Evolutionary conservation across 2,329 filamentous ascomycete genomes (phyloP).

Genomic region (Alternaria ethzedia): DNA sequence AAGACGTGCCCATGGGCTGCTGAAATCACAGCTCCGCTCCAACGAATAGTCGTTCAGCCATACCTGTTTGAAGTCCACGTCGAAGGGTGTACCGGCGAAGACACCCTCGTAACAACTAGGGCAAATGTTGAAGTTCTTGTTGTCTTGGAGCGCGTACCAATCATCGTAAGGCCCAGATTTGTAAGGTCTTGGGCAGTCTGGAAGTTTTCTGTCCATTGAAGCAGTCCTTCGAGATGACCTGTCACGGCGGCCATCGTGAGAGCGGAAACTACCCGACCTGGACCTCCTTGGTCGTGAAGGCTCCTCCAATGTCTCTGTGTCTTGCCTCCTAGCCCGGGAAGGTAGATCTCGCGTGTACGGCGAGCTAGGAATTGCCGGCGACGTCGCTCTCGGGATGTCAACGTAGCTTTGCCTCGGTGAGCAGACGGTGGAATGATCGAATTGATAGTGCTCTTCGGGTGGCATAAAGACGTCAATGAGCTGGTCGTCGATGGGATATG

Average conservation of each 20-base stretch:
- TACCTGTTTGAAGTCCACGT: conserved; percentile 68
- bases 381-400: conserved; percentile 28
- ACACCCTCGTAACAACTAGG: conserved; percentile 77
- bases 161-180: conserved; percentile 71
- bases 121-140: conserved; percentile 79
- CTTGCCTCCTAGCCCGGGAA: conserved; percentile 18
- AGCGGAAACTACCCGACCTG: conserved; percentile 36
- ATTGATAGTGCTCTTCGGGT: conserved; percentile 51
- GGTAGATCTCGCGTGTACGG: conserved; percentile 28
- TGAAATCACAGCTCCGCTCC: conserved; percentile 77
- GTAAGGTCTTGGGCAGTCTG: conserved; percentile 72
- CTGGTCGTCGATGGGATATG: conserved; percentile 56
- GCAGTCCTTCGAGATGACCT: conserved; percentile 11
- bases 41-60: conserved; percentile 63
- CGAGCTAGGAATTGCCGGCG: conserved; percentile 27
- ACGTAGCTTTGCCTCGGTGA: conserved; percentile 31
- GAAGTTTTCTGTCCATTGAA: conserved; percentile 32
- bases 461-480: conserved; percentile 50
- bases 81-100: conserved; percentile 72
- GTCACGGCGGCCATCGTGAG: conserved; percentile 36
- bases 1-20: conserved; percentile 80
- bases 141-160: conserved; percentile 79
- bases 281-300: conserved; percentile 23
- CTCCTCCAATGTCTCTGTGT: conserved; percentile 25
- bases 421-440: conserved; percentile 34